Evolutionary conservation across 495 filamentous ascomycete species (phyloP), one percentile per base, ranked within the genome.

Genomic region (Aspergillus sparsus): DNA sequence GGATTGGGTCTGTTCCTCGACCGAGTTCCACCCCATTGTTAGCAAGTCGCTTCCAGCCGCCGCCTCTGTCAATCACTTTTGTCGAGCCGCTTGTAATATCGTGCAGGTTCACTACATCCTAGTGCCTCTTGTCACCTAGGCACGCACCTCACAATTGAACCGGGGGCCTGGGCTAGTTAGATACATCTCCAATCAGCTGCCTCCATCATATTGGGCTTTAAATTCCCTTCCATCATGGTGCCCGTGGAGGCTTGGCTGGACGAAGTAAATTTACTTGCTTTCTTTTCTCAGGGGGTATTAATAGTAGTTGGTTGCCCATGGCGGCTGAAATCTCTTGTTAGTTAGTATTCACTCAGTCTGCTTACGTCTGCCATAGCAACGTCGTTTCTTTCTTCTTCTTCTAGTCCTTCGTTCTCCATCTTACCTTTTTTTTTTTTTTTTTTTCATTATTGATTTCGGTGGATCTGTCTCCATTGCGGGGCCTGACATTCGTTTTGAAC

Each of bases 61-160:
- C 56, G 3, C 42, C 36, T 65, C 62, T 50, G 56, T 62, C 62
- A 68, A 65, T 68, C 66, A 68, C 47, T 58, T 27, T 56, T 63
- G 66, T 65, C 62, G 61, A 56, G 50, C 57, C 55, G 58, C 33
- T 49, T 61, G 59, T 57, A 56, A 34, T 52, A 42, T 44, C 15
- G 33, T 39, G 39, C 16, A 34, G 18, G 51, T 31, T 55, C 49
- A 16, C 54, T 37, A 8, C 47, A 8, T 31, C 34, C 32, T 52
- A 46, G 45, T 37, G 27, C 51, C 54, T 53, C 27, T 58, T 15
- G 15, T 52, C 42, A 18, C 44, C 44, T 21, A 47, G n/a, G 44
- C n/a, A 46, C 42, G 15, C 13, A 41, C 13, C 34, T 44, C 37
- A 35, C 16, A 49, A 16, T 54, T 34, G 35, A 53, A 51, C 54